phyloP scores from a whole-genome alignment of 1,139 yeast species.

The Pichia sp. region DNA sequence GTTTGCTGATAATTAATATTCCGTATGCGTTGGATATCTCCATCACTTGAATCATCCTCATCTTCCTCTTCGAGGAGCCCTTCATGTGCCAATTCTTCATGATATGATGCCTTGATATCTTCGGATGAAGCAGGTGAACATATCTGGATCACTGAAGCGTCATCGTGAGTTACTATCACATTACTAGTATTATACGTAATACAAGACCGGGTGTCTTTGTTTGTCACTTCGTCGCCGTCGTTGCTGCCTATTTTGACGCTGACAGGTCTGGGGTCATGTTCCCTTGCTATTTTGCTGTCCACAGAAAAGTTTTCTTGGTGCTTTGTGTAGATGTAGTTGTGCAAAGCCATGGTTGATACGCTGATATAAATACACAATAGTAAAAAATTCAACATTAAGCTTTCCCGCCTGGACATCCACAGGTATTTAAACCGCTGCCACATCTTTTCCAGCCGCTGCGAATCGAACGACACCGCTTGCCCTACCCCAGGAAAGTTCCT shows the following conservation, averaged over 20 bases:
- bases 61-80: background rate
- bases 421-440: background rate
- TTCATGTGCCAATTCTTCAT: background rate
- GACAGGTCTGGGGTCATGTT: constrained; percentile 26
- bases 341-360: constrained; percentile 35
- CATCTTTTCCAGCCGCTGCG: background rate
- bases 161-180: background rate
- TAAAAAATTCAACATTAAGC: background rate
- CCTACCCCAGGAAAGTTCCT: background rate
- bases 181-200: background rate
- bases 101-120: background rate
- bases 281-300: constrained; percentile 29
- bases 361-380: background rate
- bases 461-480: background rate
- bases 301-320: constrained; percentile 31
- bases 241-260: background rate
- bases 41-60: constrained; percentile 5
- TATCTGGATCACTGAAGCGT: background rate
- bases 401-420: background rate
- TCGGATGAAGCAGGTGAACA: background rate
- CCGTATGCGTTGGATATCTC: background rate
- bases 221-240: no score
- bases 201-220: no score
- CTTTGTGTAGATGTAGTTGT: constrained; percentile 40
- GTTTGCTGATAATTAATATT: background rate